Evolutionary conservation across 306 rosid species (phyloP).

Genomic region (Pyrus pyrifolia): DNA sequence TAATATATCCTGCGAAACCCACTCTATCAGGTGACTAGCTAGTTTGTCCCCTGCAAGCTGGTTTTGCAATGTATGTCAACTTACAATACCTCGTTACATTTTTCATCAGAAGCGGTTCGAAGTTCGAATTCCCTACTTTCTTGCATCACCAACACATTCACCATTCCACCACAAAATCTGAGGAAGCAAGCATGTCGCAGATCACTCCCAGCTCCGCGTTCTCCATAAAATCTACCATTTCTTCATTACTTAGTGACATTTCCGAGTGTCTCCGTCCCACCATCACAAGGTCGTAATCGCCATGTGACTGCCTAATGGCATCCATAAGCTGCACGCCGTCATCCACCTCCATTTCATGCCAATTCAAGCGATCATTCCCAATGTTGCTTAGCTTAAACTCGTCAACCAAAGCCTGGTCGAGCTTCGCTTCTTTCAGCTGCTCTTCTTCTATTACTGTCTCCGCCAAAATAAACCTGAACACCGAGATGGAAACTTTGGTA

Average conservation of each 20-base stretch:
- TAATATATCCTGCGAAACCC: too few relatives aligned
- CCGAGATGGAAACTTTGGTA: neutral
- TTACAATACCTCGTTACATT: neutral
- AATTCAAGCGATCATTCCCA: neutral
- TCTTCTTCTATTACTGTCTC: neutral
- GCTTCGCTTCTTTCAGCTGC: neutral
- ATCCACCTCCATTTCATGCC: conserved; percentile 28
- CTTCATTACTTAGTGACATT: conserved; percentile 10
- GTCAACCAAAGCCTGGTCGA: conserved; percentile 36
- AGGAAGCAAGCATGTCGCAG: conserved; percentile 45
- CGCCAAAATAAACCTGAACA: neutral
- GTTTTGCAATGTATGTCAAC: neutral
- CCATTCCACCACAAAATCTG: conserved; percentile 32
- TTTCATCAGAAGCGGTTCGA: neutral
- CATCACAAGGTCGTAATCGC: conserved; percentile 29
- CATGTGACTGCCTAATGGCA: conserved; percentile 10
- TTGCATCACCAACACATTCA: conserved; percentile 38
- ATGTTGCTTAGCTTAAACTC: conserved; percentile 36
- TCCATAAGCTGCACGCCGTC: conserved; percentile 20
- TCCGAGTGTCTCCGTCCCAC: conserved; percentile 30
- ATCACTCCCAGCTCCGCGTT: conserved; percentile 38
- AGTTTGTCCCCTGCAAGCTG: too few relatives aligned
- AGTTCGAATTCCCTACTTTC: neutral
- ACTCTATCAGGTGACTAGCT: too few relatives aligned
- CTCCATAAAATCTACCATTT: conserved; percentile 38